Evolutionary conservation across 495 filamentous ascomycete species (phyloP).

Genomic region (Penicillium simplicissimum): DNA sequence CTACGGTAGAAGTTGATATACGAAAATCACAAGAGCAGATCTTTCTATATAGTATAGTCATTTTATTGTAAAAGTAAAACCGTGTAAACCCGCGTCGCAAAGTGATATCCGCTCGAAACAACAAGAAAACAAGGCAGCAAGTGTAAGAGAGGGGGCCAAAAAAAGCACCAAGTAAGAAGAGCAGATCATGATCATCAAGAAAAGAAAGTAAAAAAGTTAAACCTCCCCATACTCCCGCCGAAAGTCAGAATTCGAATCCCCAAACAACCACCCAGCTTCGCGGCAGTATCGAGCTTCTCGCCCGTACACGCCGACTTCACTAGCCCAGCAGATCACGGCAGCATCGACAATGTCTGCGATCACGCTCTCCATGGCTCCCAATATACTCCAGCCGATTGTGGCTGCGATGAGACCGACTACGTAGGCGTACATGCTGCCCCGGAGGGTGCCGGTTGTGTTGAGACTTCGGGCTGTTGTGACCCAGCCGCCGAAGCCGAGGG

Average conservation of each 20-base stretch:
- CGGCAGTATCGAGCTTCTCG: conserved; percentile 79
- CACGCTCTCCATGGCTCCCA: conserved; percentile 95
- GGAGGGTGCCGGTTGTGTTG: conserved; percentile 52
- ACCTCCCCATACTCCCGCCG: conserved; percentile 24
- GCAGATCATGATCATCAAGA: conserved; percentile 11
- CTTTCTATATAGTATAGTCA: not conserved
- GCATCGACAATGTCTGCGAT: conserved; percentile 91
- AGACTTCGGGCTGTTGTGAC: conserved; percentile 84
- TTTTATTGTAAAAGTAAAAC: not conserved
- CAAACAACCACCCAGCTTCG: conserved; percentile 82
- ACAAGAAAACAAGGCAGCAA: not conserved
- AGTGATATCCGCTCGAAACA: conserved; percentile 13
- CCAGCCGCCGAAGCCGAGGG: conserved; percentile 94
- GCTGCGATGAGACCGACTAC: conserved; percentile 88
- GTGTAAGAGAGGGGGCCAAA: not conserved
- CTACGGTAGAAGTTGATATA: not conserved
- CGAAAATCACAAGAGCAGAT: not conserved
- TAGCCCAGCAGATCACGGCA: conserved; percentile 89
- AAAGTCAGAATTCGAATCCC: conserved; percentile 41
- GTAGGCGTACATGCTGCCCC: conserved; percentile 93
- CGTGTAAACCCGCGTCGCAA: not conserved
- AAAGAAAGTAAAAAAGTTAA: conserved; percentile 1
- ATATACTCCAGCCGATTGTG: conserved; percentile 90
- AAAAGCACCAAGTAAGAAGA: not conserved
- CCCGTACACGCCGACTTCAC: conserved; percentile 69